These are phyloP conservation scores for Aspergillus neoniger DNA, from an alignment of 2,329 filamentous ascomycete species.

Conservation along the genomic window DNA sequence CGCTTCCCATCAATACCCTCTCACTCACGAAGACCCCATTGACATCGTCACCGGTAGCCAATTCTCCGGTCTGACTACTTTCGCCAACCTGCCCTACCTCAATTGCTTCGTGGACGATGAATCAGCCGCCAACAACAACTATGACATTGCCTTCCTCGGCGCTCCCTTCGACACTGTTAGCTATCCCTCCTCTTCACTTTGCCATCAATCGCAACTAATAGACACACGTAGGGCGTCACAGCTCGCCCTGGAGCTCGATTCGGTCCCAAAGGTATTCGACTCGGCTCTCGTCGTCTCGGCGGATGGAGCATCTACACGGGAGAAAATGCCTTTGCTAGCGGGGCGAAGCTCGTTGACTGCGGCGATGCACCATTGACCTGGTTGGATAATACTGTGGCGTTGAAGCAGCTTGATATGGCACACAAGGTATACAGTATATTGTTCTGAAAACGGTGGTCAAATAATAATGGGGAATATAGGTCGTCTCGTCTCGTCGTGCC, in stretches of 20 bases:
- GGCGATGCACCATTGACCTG: constrained; percentile 56
- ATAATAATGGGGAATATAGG: not conserved
- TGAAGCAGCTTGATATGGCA: constrained; percentile 55
- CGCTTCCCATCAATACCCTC: constrained; percentile 15
- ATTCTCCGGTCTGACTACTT: constrained; percentile 40
- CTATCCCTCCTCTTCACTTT: not conserved
- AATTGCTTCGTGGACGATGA: constrained; percentile 32
- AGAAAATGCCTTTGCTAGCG: constrained; percentile 47
- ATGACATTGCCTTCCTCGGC: constrained; percentile 50
- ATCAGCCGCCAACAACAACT: constrained; percentile 20
- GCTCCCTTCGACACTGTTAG: constrained; percentile 54
- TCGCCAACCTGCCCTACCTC: constrained; percentile 36
- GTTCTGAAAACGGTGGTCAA: too few species aligned
- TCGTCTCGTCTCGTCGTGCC: constrained; percentile 49
- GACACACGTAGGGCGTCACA: constrained; percentile 41
- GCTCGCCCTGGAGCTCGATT: constrained; percentile 56
- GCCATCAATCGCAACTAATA: not conserved
- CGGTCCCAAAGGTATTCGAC: constrained; percentile 55
- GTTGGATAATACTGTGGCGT: constrained; percentile 56
- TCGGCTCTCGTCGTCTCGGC: constrained; percentile 52
- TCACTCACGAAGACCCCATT: constrained; percentile 35
- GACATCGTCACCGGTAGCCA: constrained; percentile 48
- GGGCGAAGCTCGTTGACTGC: constrained; percentile 58
- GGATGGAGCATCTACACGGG: constrained; percentile 55
- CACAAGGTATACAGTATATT: constrained; percentile 40